Conservation (phyloP, 2,329 filamentous ascomycete species). For the Aspergillus quadrilineatus region DNA sequence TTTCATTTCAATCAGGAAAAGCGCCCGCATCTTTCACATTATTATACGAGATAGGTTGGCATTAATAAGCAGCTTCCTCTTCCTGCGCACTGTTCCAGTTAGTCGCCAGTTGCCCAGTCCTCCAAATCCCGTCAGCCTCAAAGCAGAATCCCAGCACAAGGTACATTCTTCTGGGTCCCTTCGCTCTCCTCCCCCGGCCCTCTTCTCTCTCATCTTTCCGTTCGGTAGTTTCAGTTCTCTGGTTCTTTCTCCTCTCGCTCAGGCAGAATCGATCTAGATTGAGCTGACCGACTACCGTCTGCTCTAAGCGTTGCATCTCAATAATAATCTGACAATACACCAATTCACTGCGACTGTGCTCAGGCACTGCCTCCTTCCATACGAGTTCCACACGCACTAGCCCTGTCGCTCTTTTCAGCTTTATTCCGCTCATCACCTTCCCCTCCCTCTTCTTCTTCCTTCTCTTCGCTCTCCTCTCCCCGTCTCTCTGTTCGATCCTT, state of each 20-base stretch:
- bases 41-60: background rate
- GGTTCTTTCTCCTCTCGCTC: constrained; percentile 10
- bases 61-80: constrained; percentile 2
- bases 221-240: constrained; percentile 5
- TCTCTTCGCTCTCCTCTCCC: constrained; percentile 11
- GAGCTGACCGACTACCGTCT: background rate
- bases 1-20: constrained; percentile 6
- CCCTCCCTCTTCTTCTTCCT: constrained; percentile 17
- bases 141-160: background rate
- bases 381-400: constrained; percentile 15
- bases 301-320: constrained; percentile 8
- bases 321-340: constrained; percentile 6
- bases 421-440: constrained; percentile 10
- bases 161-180: constrained; percentile 14
- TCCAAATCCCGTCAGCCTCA: constrained; percentile 3
- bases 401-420: constrained; percentile 16
- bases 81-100: background rate
- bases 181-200: background rate
- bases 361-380: constrained; percentile 17
- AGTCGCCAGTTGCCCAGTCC: background rate
- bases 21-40: background rate
- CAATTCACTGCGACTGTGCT: constrained; percentile 7
- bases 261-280: background rate
- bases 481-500: constrained; percentile 11
- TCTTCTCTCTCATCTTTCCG: constrained; percentile 11